A percentile compares a stretch with the other conserved stretches of the same genome.
These are phyloP conservation scores for Trematosphaeria pertusa DNA, from an alignment of 2,329 filamentous ascomycete genomes.

Conservation along the genomic window DNA sequence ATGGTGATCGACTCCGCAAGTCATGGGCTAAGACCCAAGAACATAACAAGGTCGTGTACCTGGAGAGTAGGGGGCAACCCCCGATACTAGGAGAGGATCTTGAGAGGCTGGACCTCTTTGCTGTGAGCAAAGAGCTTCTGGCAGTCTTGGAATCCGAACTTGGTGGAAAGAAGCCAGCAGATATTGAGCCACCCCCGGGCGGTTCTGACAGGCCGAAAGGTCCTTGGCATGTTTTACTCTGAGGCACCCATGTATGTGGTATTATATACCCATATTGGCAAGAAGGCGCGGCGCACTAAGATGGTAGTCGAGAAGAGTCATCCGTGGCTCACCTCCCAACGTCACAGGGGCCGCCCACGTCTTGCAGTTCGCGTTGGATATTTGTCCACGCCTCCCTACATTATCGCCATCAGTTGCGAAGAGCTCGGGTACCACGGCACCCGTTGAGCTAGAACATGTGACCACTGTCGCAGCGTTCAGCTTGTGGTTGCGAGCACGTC, in stretches of 20 bases:
- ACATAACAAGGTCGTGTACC: too few relatives aligned
- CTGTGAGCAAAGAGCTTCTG: constrained; percentile 24
- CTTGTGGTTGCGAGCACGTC: too few relatives aligned
- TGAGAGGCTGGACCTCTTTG: constrained; percentile 33
- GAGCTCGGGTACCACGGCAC: too few relatives aligned
- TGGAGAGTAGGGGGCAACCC: constrained; percentile 40
- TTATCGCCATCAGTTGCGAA: too few relatives aligned
- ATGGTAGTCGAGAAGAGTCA: constrained; percentile 1
- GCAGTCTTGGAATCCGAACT: constrained; percentile 28
- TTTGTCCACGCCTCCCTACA: background rate
- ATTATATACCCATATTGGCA: background rate
- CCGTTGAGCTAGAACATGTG: too few relatives aligned
- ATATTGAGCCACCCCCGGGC: constrained; percentile 28
- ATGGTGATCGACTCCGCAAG: too few relatives aligned
- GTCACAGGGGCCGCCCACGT: background rate
- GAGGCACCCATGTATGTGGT: constrained; percentile 27
- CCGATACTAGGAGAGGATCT: constrained; percentile 28
- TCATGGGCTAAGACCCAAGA: too few relatives aligned
- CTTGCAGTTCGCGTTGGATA: background rate
- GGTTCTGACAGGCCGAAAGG: constrained; percentile 37
- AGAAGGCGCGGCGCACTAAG: background rate
- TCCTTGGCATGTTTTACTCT: constrained; percentile 41
- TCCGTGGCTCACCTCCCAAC: constrained; percentile 1
- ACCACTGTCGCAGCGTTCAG: too few relatives aligned
- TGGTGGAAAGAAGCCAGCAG: constrained; percentile 44